These are phyloP conservation scores for Colletotrichum sidae DNA, from an alignment of 2,329 filamentous ascomycete species.

Conservation along the genomic window DNA sequence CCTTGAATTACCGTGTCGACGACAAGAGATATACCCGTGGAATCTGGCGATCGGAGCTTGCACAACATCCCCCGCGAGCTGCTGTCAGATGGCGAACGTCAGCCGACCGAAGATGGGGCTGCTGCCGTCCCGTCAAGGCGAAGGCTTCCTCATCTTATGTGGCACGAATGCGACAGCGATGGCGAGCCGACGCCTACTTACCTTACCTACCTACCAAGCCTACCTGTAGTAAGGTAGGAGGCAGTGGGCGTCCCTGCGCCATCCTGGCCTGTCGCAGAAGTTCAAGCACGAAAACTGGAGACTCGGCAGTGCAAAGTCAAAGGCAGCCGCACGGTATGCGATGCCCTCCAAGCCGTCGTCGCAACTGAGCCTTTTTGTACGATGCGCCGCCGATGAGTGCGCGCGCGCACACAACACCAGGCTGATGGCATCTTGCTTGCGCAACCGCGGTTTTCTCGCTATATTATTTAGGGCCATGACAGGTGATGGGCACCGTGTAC, in stretches of 20 bases:
- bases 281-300: slow-evolving; percentile 32
- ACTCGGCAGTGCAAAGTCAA: slow-evolving; percentile 33
- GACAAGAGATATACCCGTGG: no score
- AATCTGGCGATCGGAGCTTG: no score
- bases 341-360: slow-evolving; percentile 32
- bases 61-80: neutral
- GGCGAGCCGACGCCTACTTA: no score
- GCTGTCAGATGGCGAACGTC: slow-evolving; percentile 3
- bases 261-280: slow-evolving; percentile 24
- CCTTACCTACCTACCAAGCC: neutral
- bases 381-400: slow-evolving; percentile 10
- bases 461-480: neutral
- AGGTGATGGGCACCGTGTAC: neutral
- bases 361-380: slow-evolving; percentile 24
- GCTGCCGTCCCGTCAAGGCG: slow-evolving; percentile 1
- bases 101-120: neutral
- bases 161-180: slow-evolving; percentile 25
- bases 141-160: slow-evolving; percentile 27
- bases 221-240: neutral
- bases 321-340: slow-evolving; percentile 25
- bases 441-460: neutral
- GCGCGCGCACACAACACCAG: neutral
- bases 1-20: no score
- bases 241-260: slow-evolving; percentile 18
- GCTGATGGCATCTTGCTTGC: neutral